A percentile compares a stretch with the other conserved stretches of the same genome.
Evolutionary conservation across 495 filamentous ascomycete species (phyloP).

Genomic region (Aspergillus saccharolyticus): DNA sequence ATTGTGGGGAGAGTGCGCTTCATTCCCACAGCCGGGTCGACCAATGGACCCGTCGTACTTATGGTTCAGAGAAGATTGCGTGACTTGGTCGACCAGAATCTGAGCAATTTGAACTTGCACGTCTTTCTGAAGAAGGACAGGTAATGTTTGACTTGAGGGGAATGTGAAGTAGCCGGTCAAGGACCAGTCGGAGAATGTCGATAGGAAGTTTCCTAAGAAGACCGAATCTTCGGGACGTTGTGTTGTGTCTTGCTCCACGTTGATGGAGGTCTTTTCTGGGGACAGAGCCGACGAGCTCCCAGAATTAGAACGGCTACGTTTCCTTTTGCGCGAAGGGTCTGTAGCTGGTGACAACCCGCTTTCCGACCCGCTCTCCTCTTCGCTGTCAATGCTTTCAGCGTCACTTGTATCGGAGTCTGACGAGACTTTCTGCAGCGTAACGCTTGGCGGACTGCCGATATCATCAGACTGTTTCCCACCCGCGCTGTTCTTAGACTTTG

Average conservation of each 20-base stretch:
- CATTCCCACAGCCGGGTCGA: slow-evolving; percentile 30
- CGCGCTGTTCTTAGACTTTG: slow-evolving; percentile 11
- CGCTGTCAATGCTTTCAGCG: slow-evolving; percentile 31
- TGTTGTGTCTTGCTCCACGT: slow-evolving; percentile 19
- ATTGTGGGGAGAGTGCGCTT: slow-evolving; percentile 21
- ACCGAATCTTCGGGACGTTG: slow-evolving; percentile 30
- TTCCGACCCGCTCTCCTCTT: slow-evolving; percentile 26
- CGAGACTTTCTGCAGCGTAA: slow-evolving; percentile 3
- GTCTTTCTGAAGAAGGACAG: slow-evolving; percentile 32
- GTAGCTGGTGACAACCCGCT: slow-evolving; percentile 17
- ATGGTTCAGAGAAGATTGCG: slow-evolving; percentile 44
- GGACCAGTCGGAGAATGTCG: slow-evolving; percentile 43
- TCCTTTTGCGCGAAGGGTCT: slow-evolving; percentile 34
- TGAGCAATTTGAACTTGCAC: slow-evolving; percentile 44
- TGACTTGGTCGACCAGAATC: slow-evolving; percentile 44
- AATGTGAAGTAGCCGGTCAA: slow-evolving; percentile 41
- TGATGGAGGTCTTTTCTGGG: slow-evolving; percentile 24
- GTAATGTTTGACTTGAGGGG: slow-evolving; percentile 28
- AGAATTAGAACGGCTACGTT: slow-evolving; percentile 36
- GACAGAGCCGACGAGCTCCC: slow-evolving; percentile 28
- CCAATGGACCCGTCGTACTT: slow-evolving; percentile 25
- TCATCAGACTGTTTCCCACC: slow-evolving; percentile 4
- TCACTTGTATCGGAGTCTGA: slow-evolving; percentile 29
- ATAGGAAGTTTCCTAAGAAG: slow-evolving; percentile 43
- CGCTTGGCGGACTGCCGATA: slow-evolving; percentile 9